Base-by-base conservation (phyloP, 2,329 filamentous ascomycete species). In the Arachnopeziza araneosa region DNA sequence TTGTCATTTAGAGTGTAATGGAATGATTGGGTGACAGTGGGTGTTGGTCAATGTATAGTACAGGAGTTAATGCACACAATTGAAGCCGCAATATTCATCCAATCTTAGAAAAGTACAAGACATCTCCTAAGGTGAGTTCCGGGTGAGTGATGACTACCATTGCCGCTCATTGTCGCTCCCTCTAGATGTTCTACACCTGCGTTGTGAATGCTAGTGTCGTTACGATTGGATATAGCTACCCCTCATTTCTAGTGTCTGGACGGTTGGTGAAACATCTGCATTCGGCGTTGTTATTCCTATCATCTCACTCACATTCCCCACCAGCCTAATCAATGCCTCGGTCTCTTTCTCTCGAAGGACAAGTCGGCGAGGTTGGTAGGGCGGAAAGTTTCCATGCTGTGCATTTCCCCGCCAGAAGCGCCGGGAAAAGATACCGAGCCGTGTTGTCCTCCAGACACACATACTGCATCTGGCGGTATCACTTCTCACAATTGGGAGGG, bases 1-100 rank as follows among this genome's bases (percentile, higher is more conserved):
- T 96, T 75, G 83, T 96, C 68, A 79, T 96, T 73, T 96, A 80
- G 62, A 49, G 48, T 44, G 44, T 56, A 44, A 44, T 32, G 24
- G 57, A 24, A 21, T 44, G 8, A 24, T 24, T 51, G 22, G 55
- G 55, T 52, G 55, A 44, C 17, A 44, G 10, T 14, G 10, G 36
- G 36, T 14, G 36, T 14, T 14, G 36, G 36, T 14, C 36, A 44
- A 14, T 44, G 36, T 44, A 44, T 7, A 44, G 2, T 44, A 44
- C 17, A 17, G 12, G 36, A 44, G 36, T 44, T 44, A 44, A 14
- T 44, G 36, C 10, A 44, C 6, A 17, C 4, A 30, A 30, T 30
- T 30, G 26, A 30, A 30, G 26, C 26, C 4, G n/a, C n/a, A 30
- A 30, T 30, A 30, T 30, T 30, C 26, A 30, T 30, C 26, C 26